Conservation (phyloP, 495 filamentous ascomycete species). For the Talaromyces ruber region DNA sequence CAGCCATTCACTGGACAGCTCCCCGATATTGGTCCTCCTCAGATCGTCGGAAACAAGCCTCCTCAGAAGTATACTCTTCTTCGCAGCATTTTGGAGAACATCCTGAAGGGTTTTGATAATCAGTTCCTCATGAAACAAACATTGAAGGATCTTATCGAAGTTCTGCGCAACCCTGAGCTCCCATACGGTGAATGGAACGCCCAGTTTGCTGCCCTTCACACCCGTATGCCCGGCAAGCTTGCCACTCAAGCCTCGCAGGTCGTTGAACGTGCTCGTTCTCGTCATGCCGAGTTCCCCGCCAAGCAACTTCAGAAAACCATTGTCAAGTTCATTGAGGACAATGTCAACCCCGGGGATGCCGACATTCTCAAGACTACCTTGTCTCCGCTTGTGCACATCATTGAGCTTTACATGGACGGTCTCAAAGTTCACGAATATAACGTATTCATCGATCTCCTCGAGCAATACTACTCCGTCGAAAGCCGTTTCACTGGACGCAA, state of each 20-base stretch:
- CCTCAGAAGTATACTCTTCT: constrained; percentile 77
- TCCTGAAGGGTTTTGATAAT: constrained; percentile 92
- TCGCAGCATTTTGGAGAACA: constrained; percentile 74
- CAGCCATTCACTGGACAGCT: constrained; percentile 93
- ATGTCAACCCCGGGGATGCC: constrained; percentile 58
- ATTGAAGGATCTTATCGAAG: constrained; percentile 80
- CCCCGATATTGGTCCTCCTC: constrained; percentile 76
- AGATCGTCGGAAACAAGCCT: constrained; percentile 84
- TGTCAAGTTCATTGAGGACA: constrained; percentile 81
- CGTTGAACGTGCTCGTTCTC: constrained; percentile 68
- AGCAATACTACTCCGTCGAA: constrained; percentile 77
- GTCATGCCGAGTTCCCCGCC: constrained; percentile 84
- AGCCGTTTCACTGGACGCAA: constrained; percentile 77
- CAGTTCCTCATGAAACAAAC: constrained; percentile 88
- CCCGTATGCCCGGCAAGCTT: constrained; percentile 91
- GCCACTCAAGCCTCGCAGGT: constrained; percentile 72
- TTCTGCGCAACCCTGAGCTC: constrained; percentile 81
- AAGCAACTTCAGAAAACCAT: constrained; percentile 80
- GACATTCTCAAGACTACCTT: constrained; percentile 66
- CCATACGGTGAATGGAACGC: constrained; percentile 96
- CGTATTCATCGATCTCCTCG: constrained; percentile 67
- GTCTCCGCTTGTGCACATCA: constrained; percentile 68
- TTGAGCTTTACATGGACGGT: constrained; percentile 77
- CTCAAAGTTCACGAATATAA: constrained; percentile 85
- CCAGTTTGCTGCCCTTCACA: constrained; percentile 89